Evolutionary conservation across 2,329 filamentous ascomycete genomes (phyloP).

Genomic region (Grosmannia huntii): DNA sequence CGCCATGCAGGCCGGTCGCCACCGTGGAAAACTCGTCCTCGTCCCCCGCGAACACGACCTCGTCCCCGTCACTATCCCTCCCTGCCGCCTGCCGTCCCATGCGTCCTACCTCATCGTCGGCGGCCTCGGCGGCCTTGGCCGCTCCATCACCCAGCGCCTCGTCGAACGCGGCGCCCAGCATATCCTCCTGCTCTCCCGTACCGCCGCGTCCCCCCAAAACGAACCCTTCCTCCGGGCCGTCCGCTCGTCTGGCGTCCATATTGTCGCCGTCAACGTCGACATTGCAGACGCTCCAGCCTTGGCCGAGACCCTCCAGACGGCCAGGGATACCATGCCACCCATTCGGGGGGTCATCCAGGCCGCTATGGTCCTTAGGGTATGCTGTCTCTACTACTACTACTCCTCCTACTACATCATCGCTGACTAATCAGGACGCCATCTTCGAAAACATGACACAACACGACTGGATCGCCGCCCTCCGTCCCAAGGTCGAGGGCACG

Average conservation of each 20-base stretch:
- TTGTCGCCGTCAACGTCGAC: neutral
- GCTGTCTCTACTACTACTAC: no score
- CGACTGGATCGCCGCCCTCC: conserved; percentile 2
- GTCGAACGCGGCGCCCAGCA: conserved; percentile 15
- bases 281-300: neutral
- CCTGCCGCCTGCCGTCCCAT: neutral
- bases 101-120: conserved; percentile 23
- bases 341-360: conserved; percentile 29
- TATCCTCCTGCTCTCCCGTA: conserved; percentile 18
- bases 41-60: conserved; percentile 4
- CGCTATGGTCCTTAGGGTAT: conserved; percentile 24
- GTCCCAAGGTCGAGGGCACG: conserved; percentile 11
- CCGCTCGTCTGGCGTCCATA: neutral
- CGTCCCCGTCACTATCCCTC: neutral
- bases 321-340: conserved; percentile 13
- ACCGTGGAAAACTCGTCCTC: neutral
- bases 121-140: conserved; percentile 24
- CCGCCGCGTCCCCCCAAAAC: neutral
- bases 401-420: no score
- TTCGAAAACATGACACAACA: conserved; percentile 5
- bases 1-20: conserved; percentile 5
- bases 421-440: neutral
- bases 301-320: neutral
- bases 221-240: neutral
- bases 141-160: conserved; percentile 20